A percentile compares a stretch with the other conserved stretches of the same genome.
These are phyloP conservation scores for Starmerella apicola DNA, from an alignment of 805 yeast species.

Conservation along the genomic window DNA sequence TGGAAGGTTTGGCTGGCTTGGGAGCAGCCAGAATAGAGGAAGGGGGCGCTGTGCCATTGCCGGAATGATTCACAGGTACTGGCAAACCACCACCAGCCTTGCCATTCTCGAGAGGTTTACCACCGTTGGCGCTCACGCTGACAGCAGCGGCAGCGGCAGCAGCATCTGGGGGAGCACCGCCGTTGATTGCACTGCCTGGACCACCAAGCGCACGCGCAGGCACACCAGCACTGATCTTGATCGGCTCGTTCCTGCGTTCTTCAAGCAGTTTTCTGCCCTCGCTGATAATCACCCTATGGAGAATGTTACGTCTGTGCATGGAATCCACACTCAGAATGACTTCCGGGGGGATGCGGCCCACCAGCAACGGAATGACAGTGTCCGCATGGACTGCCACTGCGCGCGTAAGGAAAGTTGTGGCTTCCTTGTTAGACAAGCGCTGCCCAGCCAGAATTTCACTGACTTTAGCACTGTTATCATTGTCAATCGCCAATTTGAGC, in stretches of 20 bases:
- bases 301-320: conserved; percentile 67
- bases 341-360: conserved; percentile 20
- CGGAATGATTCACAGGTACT: no score
- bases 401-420: conserved; percentile 12
- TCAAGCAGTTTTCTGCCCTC: conserved; percentile 41
- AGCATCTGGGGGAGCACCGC: no score
- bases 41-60: no score
- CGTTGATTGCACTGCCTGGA: no score
- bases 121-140: background rate
- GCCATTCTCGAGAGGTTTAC: background rate
- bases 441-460: conserved; percentile 29
- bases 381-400: conserved; percentile 40
- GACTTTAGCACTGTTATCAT: conserved; percentile 37
- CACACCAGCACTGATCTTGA: conserved; percentile 10
- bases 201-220: background rate
- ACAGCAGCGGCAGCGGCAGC: background rate
- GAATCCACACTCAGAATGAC: conserved; percentile 46
- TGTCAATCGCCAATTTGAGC: conserved; percentile 23
- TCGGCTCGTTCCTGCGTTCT: background rate
- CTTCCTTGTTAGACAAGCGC: conserved; percentile 40
- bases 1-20: no score
- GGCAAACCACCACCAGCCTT: background rate
- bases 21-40: no score
- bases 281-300: conserved; percentile 72
- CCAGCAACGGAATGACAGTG: conserved; percentile 39